Evolutionary conservation across 2,329 filamentous ascomycete species (phyloP).

Genomic region (Aspergillus niger): DNA sequence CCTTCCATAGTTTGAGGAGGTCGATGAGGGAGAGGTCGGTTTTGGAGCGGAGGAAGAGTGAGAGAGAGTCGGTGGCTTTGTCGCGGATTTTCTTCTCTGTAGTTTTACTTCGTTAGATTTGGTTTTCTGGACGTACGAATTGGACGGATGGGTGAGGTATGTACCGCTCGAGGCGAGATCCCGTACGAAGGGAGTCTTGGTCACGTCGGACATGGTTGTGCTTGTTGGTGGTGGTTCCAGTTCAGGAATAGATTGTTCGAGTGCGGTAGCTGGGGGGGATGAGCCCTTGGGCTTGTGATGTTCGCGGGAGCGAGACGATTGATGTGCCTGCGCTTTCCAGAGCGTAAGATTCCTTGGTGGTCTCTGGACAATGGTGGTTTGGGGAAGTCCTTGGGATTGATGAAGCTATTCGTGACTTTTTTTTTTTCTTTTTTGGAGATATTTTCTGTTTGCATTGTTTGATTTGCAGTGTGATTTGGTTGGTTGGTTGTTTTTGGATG

Average conservation of each 20-base stretch:
- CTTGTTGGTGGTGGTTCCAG: neutral
- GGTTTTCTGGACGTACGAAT: neutral
- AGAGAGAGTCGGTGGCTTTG: constrained; percentile 74
- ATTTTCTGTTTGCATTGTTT: constrained; percentile 16
- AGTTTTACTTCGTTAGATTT: constrained; percentile 12
- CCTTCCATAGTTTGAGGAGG: constrained; percentile 88
- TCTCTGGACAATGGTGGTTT: neutral
- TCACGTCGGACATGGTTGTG: constrained; percentile 39
- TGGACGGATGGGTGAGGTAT: neutral
- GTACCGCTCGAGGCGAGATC: constrained; percentile 81
- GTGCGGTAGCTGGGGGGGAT: neutral
- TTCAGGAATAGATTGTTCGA: neutral
- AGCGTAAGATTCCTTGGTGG: neutral
- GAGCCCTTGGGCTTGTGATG: neutral
- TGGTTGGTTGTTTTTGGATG: constrained; percentile 8
- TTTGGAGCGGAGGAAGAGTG: constrained; percentile 71
- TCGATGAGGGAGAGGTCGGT: constrained; percentile 67
- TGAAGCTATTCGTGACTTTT: constrained; percentile 5
- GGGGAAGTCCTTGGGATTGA: neutral
- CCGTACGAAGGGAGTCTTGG: constrained; percentile 71
- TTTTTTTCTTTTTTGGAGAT: constrained; percentile 15
- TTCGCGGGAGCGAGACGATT: neutral
- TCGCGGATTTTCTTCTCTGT: constrained; percentile 77
- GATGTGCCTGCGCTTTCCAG: neutral
- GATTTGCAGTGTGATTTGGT: neutral